phyloP scores from a whole-genome alignment of 768 basidiomycete species.

The Suillus decipiens region DNA sequence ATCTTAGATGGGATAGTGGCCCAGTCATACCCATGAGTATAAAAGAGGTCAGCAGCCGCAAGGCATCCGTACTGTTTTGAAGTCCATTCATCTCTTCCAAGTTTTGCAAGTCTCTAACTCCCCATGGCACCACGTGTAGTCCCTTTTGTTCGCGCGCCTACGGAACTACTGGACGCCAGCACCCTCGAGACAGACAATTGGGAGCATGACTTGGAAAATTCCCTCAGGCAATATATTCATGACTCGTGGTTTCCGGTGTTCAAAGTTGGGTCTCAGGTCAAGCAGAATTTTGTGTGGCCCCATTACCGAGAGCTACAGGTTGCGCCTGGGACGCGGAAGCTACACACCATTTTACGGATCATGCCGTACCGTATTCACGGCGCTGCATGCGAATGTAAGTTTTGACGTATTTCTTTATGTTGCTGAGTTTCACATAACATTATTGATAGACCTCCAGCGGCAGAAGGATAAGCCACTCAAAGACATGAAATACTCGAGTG shows the following conservation, averaged over 20 bases:
- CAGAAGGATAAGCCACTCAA: neutral
- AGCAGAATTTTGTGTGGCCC: conserved; percentile 14
- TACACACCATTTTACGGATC: conserved; percentile 13
- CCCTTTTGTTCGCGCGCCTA: neutral
- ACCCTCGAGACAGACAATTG: neutral
- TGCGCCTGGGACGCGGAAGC: conserved; percentile 10
- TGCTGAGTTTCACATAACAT: neutral
- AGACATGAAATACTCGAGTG: neutral
- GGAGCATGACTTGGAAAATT: neutral
- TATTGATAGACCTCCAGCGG: neutral
- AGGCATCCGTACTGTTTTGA: neutral
- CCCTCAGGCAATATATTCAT: conserved; percentile 12
- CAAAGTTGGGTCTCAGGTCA: conserved; percentile 1
- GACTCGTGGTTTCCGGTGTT: conserved; percentile 18
- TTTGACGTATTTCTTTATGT: too few relatives aligned
- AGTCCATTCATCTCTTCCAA: neutral
- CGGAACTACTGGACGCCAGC: neutral
- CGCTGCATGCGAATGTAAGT: conserved; percentile 6
- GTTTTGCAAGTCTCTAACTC: neutral
- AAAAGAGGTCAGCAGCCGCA: conserved; percentile 1
- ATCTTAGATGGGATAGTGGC: neutral
- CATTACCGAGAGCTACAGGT: conserved; percentile 6
- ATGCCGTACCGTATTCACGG: neutral
- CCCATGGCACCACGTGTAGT: neutral
- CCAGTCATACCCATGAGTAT: neutral